A percentile compares a stretch with the other conserved stretches of the same genome.
These are phyloP conservation scores for Trichoderma sp. DNA, from an alignment of 2,329 filamentous ascomycete genomes.

Conservation along the genomic window DNA sequence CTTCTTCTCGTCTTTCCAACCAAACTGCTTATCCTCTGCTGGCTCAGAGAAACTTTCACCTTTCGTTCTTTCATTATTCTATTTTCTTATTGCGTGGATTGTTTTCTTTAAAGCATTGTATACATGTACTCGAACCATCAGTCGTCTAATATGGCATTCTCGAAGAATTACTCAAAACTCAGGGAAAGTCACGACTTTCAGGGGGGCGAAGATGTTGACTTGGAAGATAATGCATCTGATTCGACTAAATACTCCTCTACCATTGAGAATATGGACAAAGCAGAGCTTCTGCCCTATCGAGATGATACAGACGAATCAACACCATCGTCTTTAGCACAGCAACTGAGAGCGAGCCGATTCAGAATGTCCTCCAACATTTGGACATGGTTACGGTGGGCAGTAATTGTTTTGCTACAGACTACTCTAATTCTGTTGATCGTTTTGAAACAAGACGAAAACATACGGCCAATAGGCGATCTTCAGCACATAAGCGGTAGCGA, in stretches of 20 bases:
- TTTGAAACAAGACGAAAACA: neutral
- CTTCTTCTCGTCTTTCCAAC: too few species aligned
- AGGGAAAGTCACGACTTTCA: neutral
- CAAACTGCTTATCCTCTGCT: neutral
- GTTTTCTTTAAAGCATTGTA: neutral
- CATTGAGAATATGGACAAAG: neutral
- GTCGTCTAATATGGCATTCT: neutral
- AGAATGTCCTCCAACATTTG: neutral
- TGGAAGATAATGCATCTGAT: neutral
- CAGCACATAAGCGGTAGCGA: neutral
- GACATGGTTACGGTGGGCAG: constrained; percentile 1
- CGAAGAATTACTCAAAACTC: neutral
- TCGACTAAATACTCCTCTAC: neutral
- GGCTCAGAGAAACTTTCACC: neutral
- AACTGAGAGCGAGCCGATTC: too few species aligned
- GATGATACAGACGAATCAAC: neutral
- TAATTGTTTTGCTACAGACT: neutral
- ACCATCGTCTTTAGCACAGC: neutral
- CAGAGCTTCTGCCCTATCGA: neutral
- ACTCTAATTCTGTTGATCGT: neutral
- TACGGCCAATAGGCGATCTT: neutral
- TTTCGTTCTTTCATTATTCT: neutral
- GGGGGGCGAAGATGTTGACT: neutral
- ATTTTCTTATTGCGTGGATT: neutral
- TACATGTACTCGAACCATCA: neutral